These are phyloP conservation scores for Saitozyma podzolica DNA, from an alignment of 768 basidiomycete genomes.

Conservation along the genomic window DNA sequence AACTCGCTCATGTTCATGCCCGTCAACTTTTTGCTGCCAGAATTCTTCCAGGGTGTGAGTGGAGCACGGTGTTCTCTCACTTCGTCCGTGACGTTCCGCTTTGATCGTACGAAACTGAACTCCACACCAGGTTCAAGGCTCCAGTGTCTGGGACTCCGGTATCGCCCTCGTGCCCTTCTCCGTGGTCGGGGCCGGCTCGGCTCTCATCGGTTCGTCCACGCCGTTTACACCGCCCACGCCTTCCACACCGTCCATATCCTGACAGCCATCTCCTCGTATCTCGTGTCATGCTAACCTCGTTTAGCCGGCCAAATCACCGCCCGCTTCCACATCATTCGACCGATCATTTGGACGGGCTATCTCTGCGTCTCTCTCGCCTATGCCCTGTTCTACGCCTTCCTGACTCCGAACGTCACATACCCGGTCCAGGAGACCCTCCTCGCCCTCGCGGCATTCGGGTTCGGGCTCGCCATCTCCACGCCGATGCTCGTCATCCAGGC, in stretches of 20 bases:
- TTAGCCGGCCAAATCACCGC: constrained; percentile 41
- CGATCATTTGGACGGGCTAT: constrained; percentile 45
- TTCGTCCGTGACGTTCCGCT: constrained; percentile 9
- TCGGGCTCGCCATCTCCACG: constrained; percentile 39
- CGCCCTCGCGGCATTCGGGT: constrained; percentile 30
- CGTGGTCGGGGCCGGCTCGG: constrained; percentile 14
- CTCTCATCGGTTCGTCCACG: constrained; percentile 20
- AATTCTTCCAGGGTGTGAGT: constrained; percentile 49
- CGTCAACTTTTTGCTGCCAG: constrained; percentile 27
- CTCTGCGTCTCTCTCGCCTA: constrained; percentile 29
- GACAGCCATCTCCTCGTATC: background rate
- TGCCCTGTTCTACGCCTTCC: constrained; percentile 28
- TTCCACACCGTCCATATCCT: background rate
- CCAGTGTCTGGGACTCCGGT: constrained; percentile 26
- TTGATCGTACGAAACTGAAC: background rate
- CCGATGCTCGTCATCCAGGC: constrained; percentile 48
- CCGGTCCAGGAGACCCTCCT: constrained; percentile 33
- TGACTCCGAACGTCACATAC: constrained; percentile 17
- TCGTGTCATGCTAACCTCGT: background rate
- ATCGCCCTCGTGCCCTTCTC: constrained; percentile 42
- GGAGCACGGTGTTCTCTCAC: constrained; percentile 1
- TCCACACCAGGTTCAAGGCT: constrained; percentile 15
- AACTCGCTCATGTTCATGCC: constrained; percentile 41
- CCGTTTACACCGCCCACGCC: too few relatives aligned
- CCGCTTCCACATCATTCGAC: constrained; percentile 36